phyloP scores from a whole-genome alignment of 2,329 filamentous ascomycete species.

The Lecanicillium sp. region DNA sequence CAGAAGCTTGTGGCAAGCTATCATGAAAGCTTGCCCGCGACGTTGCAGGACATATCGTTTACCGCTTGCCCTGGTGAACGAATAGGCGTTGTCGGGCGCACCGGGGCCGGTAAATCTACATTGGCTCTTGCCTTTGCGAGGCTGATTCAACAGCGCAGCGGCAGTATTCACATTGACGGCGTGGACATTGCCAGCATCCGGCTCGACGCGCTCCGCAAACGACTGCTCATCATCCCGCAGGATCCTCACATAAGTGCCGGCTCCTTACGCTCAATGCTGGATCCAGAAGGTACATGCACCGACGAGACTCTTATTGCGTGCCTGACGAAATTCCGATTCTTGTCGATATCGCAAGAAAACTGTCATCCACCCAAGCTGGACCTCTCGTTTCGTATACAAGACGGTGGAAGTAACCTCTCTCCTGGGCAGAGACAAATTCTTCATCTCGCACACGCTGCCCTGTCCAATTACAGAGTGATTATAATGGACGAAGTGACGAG shows the following conservation, averaged over 20 bases:
- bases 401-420: slow-evolving; percentile 36
- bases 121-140: neutral
- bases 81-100: neutral
- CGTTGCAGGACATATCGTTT: neutral
- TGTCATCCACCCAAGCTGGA: no score
- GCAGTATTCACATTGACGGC: neutral
- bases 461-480: slow-evolving; percentile 58
- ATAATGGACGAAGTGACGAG: slow-evolving; percentile 65
- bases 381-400: neutral
- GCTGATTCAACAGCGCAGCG: neutral
- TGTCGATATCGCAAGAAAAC: no score
- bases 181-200: slow-evolving; percentile 50
- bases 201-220: slow-evolving; percentile 56
- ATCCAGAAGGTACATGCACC: slow-evolving; percentile 58
- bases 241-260: slow-evolving; percentile 68
- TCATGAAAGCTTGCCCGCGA: slow-evolving; percentile 53
- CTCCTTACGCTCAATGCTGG: slow-evolving; percentile 60
- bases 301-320: slow-evolving; percentile 56
- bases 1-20: slow-evolving; percentile 58
- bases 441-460: slow-evolving; percentile 52
- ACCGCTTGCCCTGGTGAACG: neutral
- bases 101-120: neutral
- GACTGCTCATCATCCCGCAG: slow-evolving; percentile 63
- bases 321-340: slow-evolving; percentile 18
- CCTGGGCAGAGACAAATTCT: slow-evolving; percentile 63